Evolutionary conservation across 306 rosid species (phyloP), one percentile per base, ranked within the genome.

Genomic region (Hippophae rhamnoides): DNA sequence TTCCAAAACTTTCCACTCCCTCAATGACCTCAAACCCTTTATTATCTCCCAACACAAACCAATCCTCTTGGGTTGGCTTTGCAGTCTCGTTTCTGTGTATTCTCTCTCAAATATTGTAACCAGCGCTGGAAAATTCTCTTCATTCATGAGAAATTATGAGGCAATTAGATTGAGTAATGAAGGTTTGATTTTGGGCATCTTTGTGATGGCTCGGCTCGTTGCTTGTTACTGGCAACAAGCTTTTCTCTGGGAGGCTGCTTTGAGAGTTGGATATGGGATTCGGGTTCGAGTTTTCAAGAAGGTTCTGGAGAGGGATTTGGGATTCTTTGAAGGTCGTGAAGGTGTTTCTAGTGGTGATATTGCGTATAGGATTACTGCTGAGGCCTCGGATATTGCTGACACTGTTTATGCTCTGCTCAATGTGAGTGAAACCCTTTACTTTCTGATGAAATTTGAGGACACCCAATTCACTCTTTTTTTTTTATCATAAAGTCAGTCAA

Each of bases 211-310:
- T 44, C 85, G 97, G 54, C 64, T 81, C 41, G 56, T 74, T 11
- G 80, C 85, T 1, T 72, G 63, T 18, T 90, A 79, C 56, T 79
- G 80, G 76, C 97, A 90, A 73, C 95, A 84, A 58, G 82, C 85
- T 61, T 76, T 86, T 57, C 80, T 90, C 0, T 90, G 97, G 94
- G 86, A 90, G 53, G 97, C 95, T 31, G 81, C 97, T 5, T 66
- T 90, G 41, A 66, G 67, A n/a, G 79, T 90, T 3, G 80, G 66
- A 12, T 90, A 63, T 50, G 60, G 76, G 44, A 57, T 90, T 40
- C 76, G 97, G 52, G 69, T 76, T 57, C 70, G 67, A 56, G 90
- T 81, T 8, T 86, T 81, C 43, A 81, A 81, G 43, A 75, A 72
- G 61, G 76, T 86, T 43, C 53, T 90, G 66, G 74, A 73, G 57